Conservation (phyloP, 1,139 yeast species). For the Ogataea hybrid region DNA sequence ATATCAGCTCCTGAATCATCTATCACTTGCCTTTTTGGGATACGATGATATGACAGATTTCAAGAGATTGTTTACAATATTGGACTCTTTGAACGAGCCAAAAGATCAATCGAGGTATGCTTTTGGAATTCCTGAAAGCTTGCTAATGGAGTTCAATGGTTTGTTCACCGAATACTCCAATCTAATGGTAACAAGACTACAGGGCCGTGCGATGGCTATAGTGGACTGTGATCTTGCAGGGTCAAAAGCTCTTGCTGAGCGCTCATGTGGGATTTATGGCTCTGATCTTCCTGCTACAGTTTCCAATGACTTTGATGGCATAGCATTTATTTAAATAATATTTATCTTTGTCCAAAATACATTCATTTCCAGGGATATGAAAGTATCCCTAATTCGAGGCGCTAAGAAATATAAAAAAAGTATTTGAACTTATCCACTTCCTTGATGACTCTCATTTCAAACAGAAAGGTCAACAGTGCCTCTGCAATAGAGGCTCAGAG, state of each 20-base stretch:
- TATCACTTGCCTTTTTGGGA: slow-evolving; percentile 15
- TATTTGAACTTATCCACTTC: neutral
- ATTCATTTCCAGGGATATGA: neutral
- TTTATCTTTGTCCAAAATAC: neutral
- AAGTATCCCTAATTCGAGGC: slow-evolving; percentile 7
- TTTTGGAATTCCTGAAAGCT: neutral
- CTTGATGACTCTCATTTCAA: neutral
- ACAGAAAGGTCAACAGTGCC: slow-evolving; percentile 12
- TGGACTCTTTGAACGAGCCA: neutral
- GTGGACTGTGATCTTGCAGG: no score
- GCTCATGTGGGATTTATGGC: no score
- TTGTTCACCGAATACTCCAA: neutral
- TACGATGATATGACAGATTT: slow-evolving; percentile 16
- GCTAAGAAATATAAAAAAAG: slow-evolving; percentile 5
- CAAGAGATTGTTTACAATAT: neutral
- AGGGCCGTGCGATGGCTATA: neutral
- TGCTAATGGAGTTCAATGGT: neutral
- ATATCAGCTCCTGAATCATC: slow-evolving; percentile 6
- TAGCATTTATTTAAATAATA: neutral
- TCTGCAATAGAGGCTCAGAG: slow-evolving; percentile 5
- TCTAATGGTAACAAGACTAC: neutral
- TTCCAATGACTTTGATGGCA: neutral
- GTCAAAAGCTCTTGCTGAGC: no score
- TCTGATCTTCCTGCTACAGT: neutral
- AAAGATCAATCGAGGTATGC: neutral